These are phyloP conservation scores for Ophiostoma triangulosporum DNA, from an alignment of 2,329 filamentous ascomycete species.

Conservation along the genomic window DNA sequence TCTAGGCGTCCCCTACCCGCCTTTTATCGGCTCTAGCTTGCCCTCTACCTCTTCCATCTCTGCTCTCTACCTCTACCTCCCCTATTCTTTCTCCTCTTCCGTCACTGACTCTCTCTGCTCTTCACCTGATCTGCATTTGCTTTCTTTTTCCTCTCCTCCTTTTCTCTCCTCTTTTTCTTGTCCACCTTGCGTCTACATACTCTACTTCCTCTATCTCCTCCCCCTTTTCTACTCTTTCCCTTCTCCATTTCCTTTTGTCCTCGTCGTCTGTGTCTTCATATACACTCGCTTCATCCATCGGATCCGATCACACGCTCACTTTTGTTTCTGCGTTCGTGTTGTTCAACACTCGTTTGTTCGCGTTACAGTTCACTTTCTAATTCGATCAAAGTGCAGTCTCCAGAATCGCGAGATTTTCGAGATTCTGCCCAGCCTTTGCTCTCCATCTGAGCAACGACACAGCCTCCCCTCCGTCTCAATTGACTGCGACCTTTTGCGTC, in stretches of 20 bases:
- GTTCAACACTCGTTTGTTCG: background rate
- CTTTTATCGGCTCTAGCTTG: background rate
- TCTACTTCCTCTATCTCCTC: background rate
- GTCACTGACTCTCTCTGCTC: background rate
- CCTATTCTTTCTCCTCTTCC: background rate
- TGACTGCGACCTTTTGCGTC: background rate
- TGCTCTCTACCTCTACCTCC: background rate
- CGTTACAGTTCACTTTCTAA: background rate
- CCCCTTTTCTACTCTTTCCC: conserved; percentile 2
- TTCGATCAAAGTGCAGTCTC: background rate
- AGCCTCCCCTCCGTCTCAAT: too few species aligned
- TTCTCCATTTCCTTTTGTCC: background rate
- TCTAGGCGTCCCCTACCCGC: background rate
- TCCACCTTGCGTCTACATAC: background rate
- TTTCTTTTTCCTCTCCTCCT: background rate
- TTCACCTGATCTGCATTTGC: background rate
- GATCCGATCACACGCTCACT: background rate
- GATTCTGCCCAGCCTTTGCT: background rate
- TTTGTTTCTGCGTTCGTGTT: background rate
- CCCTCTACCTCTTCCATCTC: background rate
- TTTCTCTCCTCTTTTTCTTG: background rate
- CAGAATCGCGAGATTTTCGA: background rate
- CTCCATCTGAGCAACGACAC: too few species aligned
- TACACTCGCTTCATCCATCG: background rate
- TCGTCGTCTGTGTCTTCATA: background rate